These are phyloP conservation scores for Blastobotrys arbuscula DNA, from an alignment of 1,139 yeast genomes.

Conservation along the genomic window DNA sequence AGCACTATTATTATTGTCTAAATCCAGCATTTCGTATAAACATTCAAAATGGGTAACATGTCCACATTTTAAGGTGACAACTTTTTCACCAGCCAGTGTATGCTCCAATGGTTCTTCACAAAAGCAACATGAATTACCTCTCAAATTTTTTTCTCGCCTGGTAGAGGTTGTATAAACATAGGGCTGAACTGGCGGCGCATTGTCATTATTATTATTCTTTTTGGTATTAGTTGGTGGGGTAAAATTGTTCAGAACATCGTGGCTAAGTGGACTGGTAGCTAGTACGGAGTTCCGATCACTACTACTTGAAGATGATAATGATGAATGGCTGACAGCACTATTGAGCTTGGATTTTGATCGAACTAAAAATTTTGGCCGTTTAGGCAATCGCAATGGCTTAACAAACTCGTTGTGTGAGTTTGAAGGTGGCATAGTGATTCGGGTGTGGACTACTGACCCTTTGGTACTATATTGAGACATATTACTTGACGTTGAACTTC, in stretches of 20 bases:
- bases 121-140: slow-evolving; percentile 25
- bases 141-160: slow-evolving; percentile 19
- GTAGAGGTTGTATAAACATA: slow-evolving; percentile 14
- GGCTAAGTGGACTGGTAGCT: neutral
- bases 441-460: slow-evolving; percentile 6
- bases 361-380: slow-evolving; percentile 5
- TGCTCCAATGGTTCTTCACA: slow-evolving; percentile 27
- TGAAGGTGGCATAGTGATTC: slow-evolving; percentile 4
- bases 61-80: slow-evolving; percentile 23
- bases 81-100: slow-evolving; percentile 23
- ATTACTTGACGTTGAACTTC: neutral
- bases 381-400: slow-evolving; percentile 10
- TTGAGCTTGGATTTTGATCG: slow-evolving; percentile 7
- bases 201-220: neutral
- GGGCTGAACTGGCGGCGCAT: slow-evolving; percentile 18
- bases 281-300: neutral
- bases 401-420: neutral
- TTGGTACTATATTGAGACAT: neutral
- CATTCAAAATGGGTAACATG: slow-evolving; percentile 28
- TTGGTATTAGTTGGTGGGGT: neutral
- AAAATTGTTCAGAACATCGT: neutral
- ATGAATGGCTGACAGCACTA: neutral
- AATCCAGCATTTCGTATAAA: slow-evolving; percentile 21
- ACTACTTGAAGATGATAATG: neutral
- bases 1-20: slow-evolving; percentile 3